phyloP scores from a whole-genome alignment of 495 filamentous ascomycete species.

The Pseudevernia furfuracea region DNA sequence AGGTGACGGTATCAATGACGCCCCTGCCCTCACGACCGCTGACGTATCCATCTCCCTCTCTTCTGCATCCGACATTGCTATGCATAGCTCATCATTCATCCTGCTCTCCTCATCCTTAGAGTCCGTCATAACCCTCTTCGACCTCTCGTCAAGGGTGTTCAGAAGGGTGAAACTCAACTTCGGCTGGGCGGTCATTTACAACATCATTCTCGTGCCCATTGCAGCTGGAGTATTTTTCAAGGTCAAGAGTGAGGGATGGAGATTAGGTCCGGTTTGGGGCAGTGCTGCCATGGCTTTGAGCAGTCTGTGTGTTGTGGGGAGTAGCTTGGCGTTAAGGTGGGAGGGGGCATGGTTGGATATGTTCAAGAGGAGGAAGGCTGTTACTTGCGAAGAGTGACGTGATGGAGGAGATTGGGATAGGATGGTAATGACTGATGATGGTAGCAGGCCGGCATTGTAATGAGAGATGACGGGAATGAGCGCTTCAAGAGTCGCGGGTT shows the following conservation, averaged over 20 bases:
- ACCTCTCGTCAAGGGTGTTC: conserved; percentile 66
- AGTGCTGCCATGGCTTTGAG: conserved; percentile 80
- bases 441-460: neutral
- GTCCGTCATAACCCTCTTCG: conserved; percentile 62
- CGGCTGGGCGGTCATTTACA: conserved; percentile 82
- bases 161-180: conserved; percentile 79
- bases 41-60: conserved; percentile 81
- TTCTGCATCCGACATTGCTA: conserved; percentile 76
- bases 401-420: neutral
- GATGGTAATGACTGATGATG: neutral
- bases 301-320: conserved; percentile 70
- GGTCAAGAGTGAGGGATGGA: conserved; percentile 38
- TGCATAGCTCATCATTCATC: conserved; percentile 75
- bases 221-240: conserved; percentile 69
- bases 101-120: conserved; percentile 66
- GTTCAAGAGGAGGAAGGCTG: neutral
- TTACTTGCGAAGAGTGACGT: neutral
- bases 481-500: neutral
- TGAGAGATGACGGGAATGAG: neutral
- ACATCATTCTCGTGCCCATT: conserved; percentile 67
- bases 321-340: conserved; percentile 58
- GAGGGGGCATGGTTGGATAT: conserved; percentile 14
- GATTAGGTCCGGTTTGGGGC: conserved; percentile 77
- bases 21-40: conserved; percentile 69
- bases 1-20: conserved; percentile 87